Base-by-base conservation (phyloP, 768 basidiomycete species). In the Tylopilus rubrobrunneus region DNA sequence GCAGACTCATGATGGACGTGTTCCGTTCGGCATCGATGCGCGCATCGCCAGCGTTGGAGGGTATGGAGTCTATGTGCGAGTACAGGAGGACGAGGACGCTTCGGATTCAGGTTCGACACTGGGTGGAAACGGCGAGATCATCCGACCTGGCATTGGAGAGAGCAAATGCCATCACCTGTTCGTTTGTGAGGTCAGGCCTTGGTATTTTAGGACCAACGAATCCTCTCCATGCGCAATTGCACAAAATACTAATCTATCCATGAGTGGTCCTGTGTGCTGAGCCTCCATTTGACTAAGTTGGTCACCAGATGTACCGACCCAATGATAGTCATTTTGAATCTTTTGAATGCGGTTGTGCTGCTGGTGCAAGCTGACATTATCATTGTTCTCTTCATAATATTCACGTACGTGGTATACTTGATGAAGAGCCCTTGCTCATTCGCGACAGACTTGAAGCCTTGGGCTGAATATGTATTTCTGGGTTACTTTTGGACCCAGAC, bases 391-490 rank as follows among this genome's bases (percentile, higher is more conserved):
- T 98, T 98, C 71, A 71, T 86, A 54, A 62, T 90, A 61, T 98
- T 92, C 78, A 93, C 92, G 88, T 87, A 72, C 63, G 61, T 59
- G 5, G 31, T 10, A 5, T 86, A 79, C 14, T 10, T 10, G 19
- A 9, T 47, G 17, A 14, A 0, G 9, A 14, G 4, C 37, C 14
- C 31, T 19, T 15, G 31, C 56, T 67, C 36, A 53, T 4, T 47
- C 36, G 9, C 23, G n/a, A 8, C 57, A 92, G 90, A 6, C 56
- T 95, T 47, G 96, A 98, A 74, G 84, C 87, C 43, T 76, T 89
- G 59, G 91, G 91, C 41, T 86, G 95, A 25, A 94, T 95, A 65
- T 83, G 91, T 62, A 87, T 93, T 29, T 90, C 88, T 25, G 96
- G 96, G 23, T 81, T 98, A 56, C 67, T 98, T 17, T 78, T 97